Conservation (phyloP, 2,329 filamentous ascomycete genomes). For the Xylaria sp. region DNA sequence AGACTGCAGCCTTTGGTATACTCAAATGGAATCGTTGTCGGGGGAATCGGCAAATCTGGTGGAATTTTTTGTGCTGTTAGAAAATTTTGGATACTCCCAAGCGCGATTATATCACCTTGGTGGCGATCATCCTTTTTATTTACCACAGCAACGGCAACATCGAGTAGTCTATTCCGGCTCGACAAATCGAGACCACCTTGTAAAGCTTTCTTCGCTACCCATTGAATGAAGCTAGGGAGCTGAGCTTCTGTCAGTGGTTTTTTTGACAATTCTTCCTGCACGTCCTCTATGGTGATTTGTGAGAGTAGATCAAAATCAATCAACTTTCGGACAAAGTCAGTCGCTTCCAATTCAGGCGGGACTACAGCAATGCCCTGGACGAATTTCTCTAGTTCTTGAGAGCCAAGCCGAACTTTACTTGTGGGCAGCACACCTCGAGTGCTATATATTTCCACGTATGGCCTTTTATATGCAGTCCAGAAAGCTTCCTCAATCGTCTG, state of each 20-base stretch:
- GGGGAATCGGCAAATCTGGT: conserved; percentile 81
- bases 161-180: conserved; percentile 76
- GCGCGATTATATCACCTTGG: conserved; percentile 77
- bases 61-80: conserved; percentile 83
- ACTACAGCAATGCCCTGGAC: conserved; percentile 89
- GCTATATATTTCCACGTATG: conserved; percentile 87
- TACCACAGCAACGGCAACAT: conserved; percentile 80
- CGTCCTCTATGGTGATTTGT: conserved; percentile 86
- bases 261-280: conserved; percentile 82
- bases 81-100: conserved; percentile 80
- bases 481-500: conserved; percentile 94
- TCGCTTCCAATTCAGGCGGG: conserved; percentile 77
- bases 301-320: conserved; percentile 88
- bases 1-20: conserved; percentile 77
- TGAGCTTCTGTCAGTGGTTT: conserved; percentile 84
- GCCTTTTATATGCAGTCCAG: conserved; percentile 88
- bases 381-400: conserved; percentile 75
- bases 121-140: conserved; percentile 64
- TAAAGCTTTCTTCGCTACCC: conserved; percentile 79
- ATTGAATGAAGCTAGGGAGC: conserved; percentile 83
- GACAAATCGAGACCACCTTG: conserved; percentile 77
- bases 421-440: conserved; percentile 89
- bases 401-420: conserved; percentile 79
- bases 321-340: conserved; percentile 82
- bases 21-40: conserved; percentile 84